Percentiles rank a stretch among this genome's conserved stretches.
phyloP scores from a whole-genome alignment of 2,329 filamentous ascomycete species.

The Venturia oleaginea region DNA sequence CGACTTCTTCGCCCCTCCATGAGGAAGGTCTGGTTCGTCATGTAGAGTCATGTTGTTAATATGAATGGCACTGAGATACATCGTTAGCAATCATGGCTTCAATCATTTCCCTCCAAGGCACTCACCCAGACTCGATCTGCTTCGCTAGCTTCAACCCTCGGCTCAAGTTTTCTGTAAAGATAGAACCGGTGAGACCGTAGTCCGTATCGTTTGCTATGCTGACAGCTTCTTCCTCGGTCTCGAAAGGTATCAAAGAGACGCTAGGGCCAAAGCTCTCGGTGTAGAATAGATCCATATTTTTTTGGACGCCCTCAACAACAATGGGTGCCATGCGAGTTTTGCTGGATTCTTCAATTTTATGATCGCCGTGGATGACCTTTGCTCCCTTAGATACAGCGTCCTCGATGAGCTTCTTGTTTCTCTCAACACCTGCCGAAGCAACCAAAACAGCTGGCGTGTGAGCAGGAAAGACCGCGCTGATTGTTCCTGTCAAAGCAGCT shows the following conservation, averaged over 20 bases:
- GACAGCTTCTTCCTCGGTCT: conserved; percentile 31
- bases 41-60: conserved; percentile 45
- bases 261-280: conserved; percentile 33
- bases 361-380: conserved; percentile 14
- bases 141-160: conserved; percentile 18
- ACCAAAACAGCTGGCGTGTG: conserved; percentile 7
- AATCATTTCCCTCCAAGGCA: not conserved
- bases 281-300: conserved; percentile 25
- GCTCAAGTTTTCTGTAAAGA: conserved; percentile 32
- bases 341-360: not conserved
- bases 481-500: conserved; percentile 23
- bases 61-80: conserved; percentile 33
- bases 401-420: conserved; percentile 18
- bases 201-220: conserved; percentile 30
- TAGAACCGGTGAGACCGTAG: conserved; percentile 29
- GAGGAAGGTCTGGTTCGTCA: conserved; percentile 39
- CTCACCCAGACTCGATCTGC: conserved; percentile 17
- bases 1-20: conserved; percentile 41
- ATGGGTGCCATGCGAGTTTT: conserved; percentile 19
- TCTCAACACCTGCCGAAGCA: conserved; percentile 16
- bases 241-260: conserved; percentile 26
- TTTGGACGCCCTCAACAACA: conserved; percentile 27
- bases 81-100: not conserved
- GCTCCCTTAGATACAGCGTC: conserved; percentile 13
- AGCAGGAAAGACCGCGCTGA: conserved; percentile 16